A percentile compares a stretch with the other conserved stretches of the same genome.
These are phyloP conservation scores for Ogataea degrootiae DNA, from an alignment of 805 yeast species.

Conservation along the genomic window DNA sequence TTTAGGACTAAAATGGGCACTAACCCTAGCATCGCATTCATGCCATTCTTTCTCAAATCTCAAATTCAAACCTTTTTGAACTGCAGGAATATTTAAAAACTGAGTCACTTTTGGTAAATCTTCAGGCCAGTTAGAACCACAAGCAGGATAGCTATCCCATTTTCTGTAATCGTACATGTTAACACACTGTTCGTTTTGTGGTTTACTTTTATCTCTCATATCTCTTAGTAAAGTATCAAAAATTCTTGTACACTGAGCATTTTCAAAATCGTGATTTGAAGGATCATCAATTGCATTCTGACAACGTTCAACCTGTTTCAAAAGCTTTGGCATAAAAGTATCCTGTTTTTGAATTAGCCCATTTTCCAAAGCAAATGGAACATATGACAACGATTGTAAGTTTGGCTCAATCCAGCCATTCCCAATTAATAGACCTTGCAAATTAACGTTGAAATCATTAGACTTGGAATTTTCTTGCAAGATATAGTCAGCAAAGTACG, in stretches of 20 bases:
- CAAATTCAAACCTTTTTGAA: conserved; percentile 48
- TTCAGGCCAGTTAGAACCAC: conserved; percentile 93
- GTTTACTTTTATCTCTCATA: conserved; percentile 23
- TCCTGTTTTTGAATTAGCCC: conserved; percentile 46
- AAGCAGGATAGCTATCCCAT: conserved; percentile 70
- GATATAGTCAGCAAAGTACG: conserved; percentile 71
- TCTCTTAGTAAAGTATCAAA: conserved; percentile 34
- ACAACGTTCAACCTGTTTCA: conserved; percentile 53
- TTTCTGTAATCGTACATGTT: conserved; percentile 81
- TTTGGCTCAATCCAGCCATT: conserved; percentile 95
- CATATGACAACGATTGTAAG: conserved; percentile 72
- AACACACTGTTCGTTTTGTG: conserved; percentile 50
- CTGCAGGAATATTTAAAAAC: conserved; percentile 44
- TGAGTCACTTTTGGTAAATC: conserved; percentile 44
- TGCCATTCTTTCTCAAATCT: conserved; percentile 48
- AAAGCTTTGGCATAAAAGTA: conserved; percentile 36
- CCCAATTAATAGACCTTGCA: conserved; percentile 74
- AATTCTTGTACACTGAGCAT: conserved; percentile 36
- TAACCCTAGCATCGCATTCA: conserved; percentile 71
- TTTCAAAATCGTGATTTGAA: conserved; percentile 21
- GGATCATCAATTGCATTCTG: conserved; percentile 44
- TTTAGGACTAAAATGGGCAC: conserved; percentile 43
- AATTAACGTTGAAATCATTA: conserved; percentile 30
- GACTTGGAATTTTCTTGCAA: conserved; percentile 38
- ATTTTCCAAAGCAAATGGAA: conserved; percentile 62